These are phyloP conservation scores for Paspalum vaginatum DNA, from an alignment of 176 grass and related monocot genomes.

Conservation along the genomic window DNA sequence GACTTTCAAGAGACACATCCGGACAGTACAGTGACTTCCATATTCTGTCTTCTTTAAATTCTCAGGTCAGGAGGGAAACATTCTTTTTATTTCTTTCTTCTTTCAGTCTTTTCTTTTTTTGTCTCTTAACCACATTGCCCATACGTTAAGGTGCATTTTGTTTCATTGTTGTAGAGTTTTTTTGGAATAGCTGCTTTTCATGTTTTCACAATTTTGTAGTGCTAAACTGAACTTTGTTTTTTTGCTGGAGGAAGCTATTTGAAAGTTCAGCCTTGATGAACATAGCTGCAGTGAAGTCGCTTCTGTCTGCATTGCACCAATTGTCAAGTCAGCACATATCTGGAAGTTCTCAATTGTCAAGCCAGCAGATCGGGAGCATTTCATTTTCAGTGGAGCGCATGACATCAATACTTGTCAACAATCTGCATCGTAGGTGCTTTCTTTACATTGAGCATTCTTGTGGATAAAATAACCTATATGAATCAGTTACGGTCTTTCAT, in stretches of 20 bases:
- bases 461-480: slow-evolving; percentile 21
- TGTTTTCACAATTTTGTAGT: slow-evolving; percentile 26
- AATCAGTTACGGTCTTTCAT: slow-evolving; percentile 27
- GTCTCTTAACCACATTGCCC: slow-evolving; percentile 2
- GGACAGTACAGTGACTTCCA: slow-evolving; percentile 99
- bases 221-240: slow-evolving; percentile 38
- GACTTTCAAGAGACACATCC: slow-evolving; percentile 83
- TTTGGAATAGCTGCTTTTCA: slow-evolving; percentile 52
- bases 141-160: slow-evolving; percentile 12
- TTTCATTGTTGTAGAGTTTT: slow-evolving; percentile 51
- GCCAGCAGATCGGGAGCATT: slow-evolving; percentile 79
- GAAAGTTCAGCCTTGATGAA: slow-evolving; percentile 98
- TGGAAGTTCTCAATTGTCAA: slow-evolving; percentile 59
- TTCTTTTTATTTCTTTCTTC: slow-evolving; percentile 25
- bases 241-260: slow-evolving; percentile 81
- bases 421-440: slow-evolving; percentile 75
- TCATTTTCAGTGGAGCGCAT: slow-evolving; percentile 93
- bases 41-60: slow-evolving; percentile 98
- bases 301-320: slow-evolving; percentile 87
- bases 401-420: slow-evolving; percentile 91
- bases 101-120: not conserved
- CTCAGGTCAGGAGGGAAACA: slow-evolving; percentile 76
- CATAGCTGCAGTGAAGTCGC: slow-evolving; percentile 89
- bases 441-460: slow-evolving; percentile 32
- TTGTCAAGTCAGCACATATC: slow-evolving; percentile 90